A percentile compares a stretch with the other conserved stretches of the same genome.
These are phyloP conservation scores for Penicillium lividum DNA, from an alignment of 495 filamentous ascomycete genomes.

Conservation along the genomic window DNA sequence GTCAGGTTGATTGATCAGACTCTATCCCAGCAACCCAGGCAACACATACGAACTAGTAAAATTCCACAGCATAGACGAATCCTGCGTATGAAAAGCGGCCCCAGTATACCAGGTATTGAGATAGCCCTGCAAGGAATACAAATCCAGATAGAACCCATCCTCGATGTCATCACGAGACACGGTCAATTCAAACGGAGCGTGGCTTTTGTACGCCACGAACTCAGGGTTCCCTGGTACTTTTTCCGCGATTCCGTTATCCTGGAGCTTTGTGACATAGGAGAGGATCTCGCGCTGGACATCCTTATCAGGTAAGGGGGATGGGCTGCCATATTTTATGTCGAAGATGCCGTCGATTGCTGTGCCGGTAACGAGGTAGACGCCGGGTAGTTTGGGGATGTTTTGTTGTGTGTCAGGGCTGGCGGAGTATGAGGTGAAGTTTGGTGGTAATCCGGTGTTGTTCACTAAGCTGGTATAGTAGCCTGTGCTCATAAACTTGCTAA, in stretches of 20 bases:
- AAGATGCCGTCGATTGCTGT: constrained; percentile 23
- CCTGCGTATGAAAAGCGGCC: constrained; percentile 20
- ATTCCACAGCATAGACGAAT: constrained; percentile 22
- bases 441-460: constrained; percentile 41
- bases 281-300: constrained; percentile 14
- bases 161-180: constrained; percentile 28
- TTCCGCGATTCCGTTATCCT: constrained; percentile 21
- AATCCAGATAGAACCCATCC: constrained; percentile 37
- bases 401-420: constrained; percentile 23
- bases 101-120: constrained; percentile 41
- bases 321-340: constrained; percentile 24
- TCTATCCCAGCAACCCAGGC: constrained; percentile 7
- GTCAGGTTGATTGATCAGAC: background rate
- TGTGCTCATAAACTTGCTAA: constrained; percentile 28
- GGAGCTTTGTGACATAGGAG: constrained; percentile 16
- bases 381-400: constrained; percentile 30
- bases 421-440: constrained; percentile 12
- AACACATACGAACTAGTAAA: constrained; percentile 15
- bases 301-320: background rate
- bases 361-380: constrained; percentile 19
- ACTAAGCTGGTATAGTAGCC: constrained; percentile 49
- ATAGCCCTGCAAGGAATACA: constrained; percentile 41
- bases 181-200: constrained; percentile 33
- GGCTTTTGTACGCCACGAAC: constrained; percentile 26
- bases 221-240: constrained; percentile 13